Conservation (phyloP, 768 basidiomycete genomes). For the Chalciporus sphaerocephalus region DNA sequence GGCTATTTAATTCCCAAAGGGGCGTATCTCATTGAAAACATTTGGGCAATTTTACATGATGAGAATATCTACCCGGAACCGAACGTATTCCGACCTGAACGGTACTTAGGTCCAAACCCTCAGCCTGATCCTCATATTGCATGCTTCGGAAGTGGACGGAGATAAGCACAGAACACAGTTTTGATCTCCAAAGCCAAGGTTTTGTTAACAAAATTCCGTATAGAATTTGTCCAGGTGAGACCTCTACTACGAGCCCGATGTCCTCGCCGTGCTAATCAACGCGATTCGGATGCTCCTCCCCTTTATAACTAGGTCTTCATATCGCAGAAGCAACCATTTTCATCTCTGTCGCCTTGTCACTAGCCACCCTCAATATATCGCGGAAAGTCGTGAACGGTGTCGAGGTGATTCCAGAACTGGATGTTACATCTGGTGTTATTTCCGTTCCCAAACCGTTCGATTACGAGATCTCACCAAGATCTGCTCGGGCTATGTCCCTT, state of each 20-base stretch:
- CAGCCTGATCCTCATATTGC: slow-evolving; percentile 15
- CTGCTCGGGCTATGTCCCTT: slow-evolving; percentile 34
- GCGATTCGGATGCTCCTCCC: too few relatives aligned
- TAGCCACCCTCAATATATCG: slow-evolving; percentile 44
- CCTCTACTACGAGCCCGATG: too few relatives aligned
- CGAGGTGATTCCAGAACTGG: too few relatives aligned
- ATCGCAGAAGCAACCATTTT: slow-evolving; percentile 30
- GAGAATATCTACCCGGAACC: slow-evolving; percentile 36
- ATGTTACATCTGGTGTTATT: slow-evolving; percentile 39
- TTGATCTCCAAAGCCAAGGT: too few relatives aligned
- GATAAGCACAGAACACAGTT: too few relatives aligned
- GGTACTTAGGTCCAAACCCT: slow-evolving; percentile 24
- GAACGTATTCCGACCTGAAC: slow-evolving; percentile 31
- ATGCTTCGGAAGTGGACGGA: slow-evolving; percentile 29
- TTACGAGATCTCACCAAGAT: slow-evolving; percentile 50
- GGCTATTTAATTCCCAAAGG: slow-evolving; percentile 23
- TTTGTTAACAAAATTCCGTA: not conserved
- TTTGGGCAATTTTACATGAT: slow-evolving; percentile 46
- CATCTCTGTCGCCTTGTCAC: slow-evolving; percentile 30
- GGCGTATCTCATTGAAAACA: slow-evolving; percentile 17
- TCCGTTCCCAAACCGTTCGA: slow-evolving; percentile 54
- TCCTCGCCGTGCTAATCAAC: too few relatives aligned
- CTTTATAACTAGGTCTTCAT: slow-evolving; percentile 26
- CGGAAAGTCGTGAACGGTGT: slow-evolving; percentile 39
- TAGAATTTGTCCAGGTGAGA: slow-evolving; percentile 24